Evolutionary conservation across 176 grass and related monocot species (phyloP), one percentile per base, ranked within the genome.

Genomic region (Zizania latifolia): DNA sequence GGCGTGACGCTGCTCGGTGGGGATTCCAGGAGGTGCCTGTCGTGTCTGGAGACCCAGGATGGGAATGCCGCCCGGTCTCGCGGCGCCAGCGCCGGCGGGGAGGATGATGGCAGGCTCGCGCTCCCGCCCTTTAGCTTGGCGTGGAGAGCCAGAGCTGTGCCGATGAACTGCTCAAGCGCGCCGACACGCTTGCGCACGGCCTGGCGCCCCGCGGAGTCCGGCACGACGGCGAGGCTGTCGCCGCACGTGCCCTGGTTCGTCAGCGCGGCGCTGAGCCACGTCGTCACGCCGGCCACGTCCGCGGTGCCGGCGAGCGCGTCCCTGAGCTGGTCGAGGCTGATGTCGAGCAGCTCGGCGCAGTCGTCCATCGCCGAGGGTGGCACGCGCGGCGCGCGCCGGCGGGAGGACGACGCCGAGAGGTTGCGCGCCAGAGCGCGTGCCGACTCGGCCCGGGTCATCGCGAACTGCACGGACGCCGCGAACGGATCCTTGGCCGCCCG

Each of bases 251-350:
- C 85, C 77, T 97, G 93, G 86, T 97, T 97, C 10, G 93, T 93
- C 33, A 97, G 90, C 32, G 90, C 88, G 12, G 94, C 94, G 58
- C 94, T 93, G 68, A 97, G 88, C 94, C 94, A 97, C 35, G 93
- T 97, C 5, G 77, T 72, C 48, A 78, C 72, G 29, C 88, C 88
- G 54, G 88, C 66, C 1, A 37, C 71, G 72, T 65, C 73, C 4
- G 72, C 27, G 14, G 62, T 37, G 10, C 41, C 14, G 2, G 66
- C 53, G 3, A 82, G 76, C n/a, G 92, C 69, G 83, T 81, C 85
- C 62, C 80, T 33, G 62, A 97, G 83, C 74, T 93, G 90, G 12
- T 34, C 26, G 76, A 89, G 34, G 73, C 76, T 93, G 66, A 87
- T 59, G 57, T 93, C 93, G 13, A 97, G 90, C 12, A 97, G 85